Evolutionary conservation across 805 yeast species (phyloP), one percentile per base, ranked within the genome.

Genomic region (Sugiyamaella americana): DNA sequence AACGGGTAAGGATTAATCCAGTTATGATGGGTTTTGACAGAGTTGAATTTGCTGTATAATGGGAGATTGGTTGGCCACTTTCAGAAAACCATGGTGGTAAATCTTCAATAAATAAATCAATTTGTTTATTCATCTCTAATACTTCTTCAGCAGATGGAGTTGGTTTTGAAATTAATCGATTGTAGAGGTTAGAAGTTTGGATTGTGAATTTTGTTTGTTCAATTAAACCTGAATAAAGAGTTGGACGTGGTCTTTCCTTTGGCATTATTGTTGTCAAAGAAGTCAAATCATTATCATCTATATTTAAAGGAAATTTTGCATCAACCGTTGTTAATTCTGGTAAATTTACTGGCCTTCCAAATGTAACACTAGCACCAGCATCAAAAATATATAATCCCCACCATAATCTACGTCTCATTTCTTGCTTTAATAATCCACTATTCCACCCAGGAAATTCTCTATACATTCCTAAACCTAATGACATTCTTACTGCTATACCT

Each of bases 361-460:
- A 77, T 0, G 83, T 75, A 19, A 81, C 68, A 1, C 83, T 75
- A 16, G 83, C 76, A 44, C 82, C 80, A 16, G 79, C 75, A 60
- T 80, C 86, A 54, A 78, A 78, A 43, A 76, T 72, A 52, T 76
- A 79, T 6, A 82, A 53, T 1, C 82, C 81, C 83, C 85, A 81
- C 84, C 85, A 82, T 26, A 79, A 60, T 46, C 85, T 63, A 56
- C 84, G 67, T 52, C 84, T 70, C 59, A 74, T 69, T 53, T 79
- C 85, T 43, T 71, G 61, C 54, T 74, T 72, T 21, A 74, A 46
- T 16, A 74, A 69, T 35, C 66, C 66, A 44, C 67, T 49, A 43
- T 65, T 60, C 69, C 65, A 66, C 21, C 65, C 67, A 2, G 72
- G 60, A 50, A 76, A 72, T 51, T 79, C 84, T 44, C 74, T 74